phyloP scores from a whole-genome alignment of 176 grass and related monocot genomes.

The Paspalum notatum region DNA sequence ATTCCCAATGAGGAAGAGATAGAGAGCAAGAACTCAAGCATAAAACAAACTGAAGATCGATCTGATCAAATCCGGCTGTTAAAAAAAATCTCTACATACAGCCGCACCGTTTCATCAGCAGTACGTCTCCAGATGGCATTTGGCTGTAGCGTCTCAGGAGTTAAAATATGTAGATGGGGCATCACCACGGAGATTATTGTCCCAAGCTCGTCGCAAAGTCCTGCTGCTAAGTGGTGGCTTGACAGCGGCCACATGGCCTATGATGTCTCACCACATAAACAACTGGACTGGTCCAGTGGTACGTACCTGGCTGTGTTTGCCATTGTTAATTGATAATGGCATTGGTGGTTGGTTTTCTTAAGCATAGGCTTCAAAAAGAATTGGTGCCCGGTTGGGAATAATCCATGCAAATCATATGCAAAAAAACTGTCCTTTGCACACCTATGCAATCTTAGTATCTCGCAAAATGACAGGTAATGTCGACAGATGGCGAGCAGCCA shows the following conservation, averaged over 20 bases:
- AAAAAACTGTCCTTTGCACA: neutral
- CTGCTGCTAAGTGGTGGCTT: constrained; percentile 43
- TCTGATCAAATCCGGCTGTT: constrained; percentile 42
- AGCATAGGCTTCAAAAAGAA: constrained; percentile 12
- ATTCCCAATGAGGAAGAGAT: constrained; percentile 44
- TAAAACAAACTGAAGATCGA: constrained; percentile 53
- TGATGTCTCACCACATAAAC: constrained; percentile 35
- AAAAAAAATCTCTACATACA: constrained; percentile 18
- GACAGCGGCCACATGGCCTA: constrained; percentile 46
- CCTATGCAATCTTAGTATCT: constrained; percentile 38
- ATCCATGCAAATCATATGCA: constrained; percentile 38
- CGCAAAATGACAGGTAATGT: neutral
- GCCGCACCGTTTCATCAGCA: neutral
- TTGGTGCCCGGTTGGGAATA: constrained; percentile 32
- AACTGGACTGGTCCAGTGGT: constrained; percentile 12
- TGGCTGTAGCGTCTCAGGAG: neutral
- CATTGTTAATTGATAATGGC: constrained; percentile 44
- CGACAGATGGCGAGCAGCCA: constrained; percentile 28
- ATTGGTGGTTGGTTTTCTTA: constrained; percentile 34
- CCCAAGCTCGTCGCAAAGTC: constrained; percentile 19
- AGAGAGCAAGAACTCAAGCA: constrained; percentile 39
- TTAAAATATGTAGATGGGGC: constrained; percentile 48
- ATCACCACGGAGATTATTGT: constrained; percentile 48
- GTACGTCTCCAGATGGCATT: constrained; percentile 35
- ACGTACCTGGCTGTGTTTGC: constrained; percentile 14